phyloP scores from a whole-genome alignment of 2,329 filamentous ascomycete species.

The Colletotrichum spaethianum region DNA sequence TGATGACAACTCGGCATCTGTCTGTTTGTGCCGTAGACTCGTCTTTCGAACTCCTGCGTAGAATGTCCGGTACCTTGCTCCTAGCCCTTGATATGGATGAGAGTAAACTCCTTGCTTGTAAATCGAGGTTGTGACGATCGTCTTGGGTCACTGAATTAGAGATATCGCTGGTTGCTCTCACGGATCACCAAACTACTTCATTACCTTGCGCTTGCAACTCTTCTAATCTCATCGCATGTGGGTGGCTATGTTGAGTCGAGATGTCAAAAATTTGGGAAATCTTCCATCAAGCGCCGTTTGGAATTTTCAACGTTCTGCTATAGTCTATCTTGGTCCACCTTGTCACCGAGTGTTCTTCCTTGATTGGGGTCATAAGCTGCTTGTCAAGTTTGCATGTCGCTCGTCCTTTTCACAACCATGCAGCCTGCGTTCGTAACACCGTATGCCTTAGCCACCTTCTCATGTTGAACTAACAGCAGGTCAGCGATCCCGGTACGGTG shows the following conservation, averaged over 20 bases:
- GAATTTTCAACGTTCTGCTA: not conserved
- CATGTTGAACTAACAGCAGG: slow-evolving; percentile 87
- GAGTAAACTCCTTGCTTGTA: too few species aligned
- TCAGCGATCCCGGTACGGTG: slow-evolving; percentile 76
- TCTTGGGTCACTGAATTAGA: not conserved
- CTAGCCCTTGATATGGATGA: too few species aligned
- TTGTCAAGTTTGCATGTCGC: not conserved
- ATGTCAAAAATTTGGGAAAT: not conserved
- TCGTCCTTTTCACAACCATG: slow-evolving; percentile 49
- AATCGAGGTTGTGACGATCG: too few species aligned
- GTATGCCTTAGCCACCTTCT: slow-evolving; percentile 67
- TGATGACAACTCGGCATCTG: not conserved
- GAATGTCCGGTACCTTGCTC: not conserved
- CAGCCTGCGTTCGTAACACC: slow-evolving; percentile 55
- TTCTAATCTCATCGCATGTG: not conserved
- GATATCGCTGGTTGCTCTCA: not conserved
- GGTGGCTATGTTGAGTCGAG: not conserved
- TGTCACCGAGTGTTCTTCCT: not conserved
- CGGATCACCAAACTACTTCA: not conserved
- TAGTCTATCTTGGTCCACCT: not conserved
- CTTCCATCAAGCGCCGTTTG: not conserved
- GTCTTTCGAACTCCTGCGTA: not conserved
- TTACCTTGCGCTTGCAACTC: not conserved
- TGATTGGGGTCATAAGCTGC: not conserved
- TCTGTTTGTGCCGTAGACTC: not conserved